phyloP scores from a whole-genome alignment of 176 grass and related monocot species.

The Avena sativa region DNA sequence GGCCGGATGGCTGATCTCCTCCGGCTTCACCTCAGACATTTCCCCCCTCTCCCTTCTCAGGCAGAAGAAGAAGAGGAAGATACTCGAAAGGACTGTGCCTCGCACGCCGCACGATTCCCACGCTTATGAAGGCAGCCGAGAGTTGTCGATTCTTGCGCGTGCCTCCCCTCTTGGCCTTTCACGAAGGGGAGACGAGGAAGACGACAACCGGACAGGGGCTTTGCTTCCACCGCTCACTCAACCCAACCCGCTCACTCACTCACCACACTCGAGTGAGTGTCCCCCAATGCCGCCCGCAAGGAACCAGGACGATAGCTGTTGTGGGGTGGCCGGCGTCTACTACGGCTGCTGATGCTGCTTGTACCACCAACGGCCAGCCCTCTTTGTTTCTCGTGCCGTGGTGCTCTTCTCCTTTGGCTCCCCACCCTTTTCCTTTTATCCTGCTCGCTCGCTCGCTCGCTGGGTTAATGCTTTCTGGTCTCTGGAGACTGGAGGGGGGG shows the following conservation, averaged over 20 bases:
- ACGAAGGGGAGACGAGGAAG: not conserved
- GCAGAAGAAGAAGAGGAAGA: not conserved
- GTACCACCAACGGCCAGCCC: not conserved
- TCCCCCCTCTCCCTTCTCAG: not conserved
- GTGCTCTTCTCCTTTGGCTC: not conserved
- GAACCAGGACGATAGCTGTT: conserved; percentile 50
- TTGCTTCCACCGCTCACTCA: conserved; percentile 20
- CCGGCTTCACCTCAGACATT: conserved; percentile 72
- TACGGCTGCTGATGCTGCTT: not conserved
- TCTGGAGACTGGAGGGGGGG: conserved; percentile 11
- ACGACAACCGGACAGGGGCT: conserved; percentile 19
- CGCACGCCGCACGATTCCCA: not conserved
- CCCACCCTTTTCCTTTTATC: conserved; percentile 20
- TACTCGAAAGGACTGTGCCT: not conserved
- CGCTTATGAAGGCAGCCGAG: conserved; percentile 8
- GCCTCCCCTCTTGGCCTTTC: not conserved
- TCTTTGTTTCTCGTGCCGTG: not conserved
- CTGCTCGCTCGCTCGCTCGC: not conserved
- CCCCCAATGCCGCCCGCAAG: not conserved
- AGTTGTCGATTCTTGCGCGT: not conserved
- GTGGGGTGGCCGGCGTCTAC: not conserved
- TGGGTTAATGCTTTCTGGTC: conserved; percentile 39
- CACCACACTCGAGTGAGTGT: not conserved
- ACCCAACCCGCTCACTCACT: not conserved
- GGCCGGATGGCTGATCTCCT: conserved; percentile 85